These are phyloP conservation scores for Malus asiatica DNA, from an alignment of 306 rosid species.

Conservation along the genomic window DNA sequence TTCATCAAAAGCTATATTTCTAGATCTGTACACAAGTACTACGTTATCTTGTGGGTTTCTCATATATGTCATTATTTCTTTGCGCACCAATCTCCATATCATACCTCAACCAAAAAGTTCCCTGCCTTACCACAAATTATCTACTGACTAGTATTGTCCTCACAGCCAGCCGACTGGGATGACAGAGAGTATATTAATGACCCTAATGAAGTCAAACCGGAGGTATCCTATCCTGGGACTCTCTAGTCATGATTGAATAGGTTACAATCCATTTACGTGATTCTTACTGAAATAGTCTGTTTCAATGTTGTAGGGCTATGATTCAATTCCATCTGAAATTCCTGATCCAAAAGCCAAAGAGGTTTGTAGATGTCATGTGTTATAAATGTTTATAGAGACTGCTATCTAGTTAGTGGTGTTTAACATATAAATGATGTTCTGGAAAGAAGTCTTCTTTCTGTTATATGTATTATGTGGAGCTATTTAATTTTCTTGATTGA, in stretches of 20 bases:
- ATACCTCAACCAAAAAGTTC: neutral
- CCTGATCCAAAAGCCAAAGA: constrained; percentile 77
- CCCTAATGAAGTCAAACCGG: constrained; percentile 56
- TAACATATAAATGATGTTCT: neutral
- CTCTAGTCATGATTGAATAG: constrained; percentile 4
- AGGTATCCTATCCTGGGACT: constrained; percentile 32
- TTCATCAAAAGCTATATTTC: neutral
- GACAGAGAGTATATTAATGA: constrained; percentile 71
- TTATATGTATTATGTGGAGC: neutral
- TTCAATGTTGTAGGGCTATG: constrained; percentile 51
- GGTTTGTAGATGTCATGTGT: constrained; percentile 33
- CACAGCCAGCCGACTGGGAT: constrained; percentile 85
- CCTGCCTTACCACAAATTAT: neutral
- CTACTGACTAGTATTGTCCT: constrained; percentile 2
- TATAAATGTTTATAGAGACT: neutral
- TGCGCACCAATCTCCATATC: constrained; percentile 1
- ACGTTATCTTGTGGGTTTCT: neutral
- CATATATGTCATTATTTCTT: neutral
- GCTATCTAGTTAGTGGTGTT: neutral
- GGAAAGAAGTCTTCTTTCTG: neutral
- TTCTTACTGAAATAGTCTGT: neutral
- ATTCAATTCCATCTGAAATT: constrained; percentile 64
- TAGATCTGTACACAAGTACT: neutral
- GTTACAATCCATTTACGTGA: neutral
- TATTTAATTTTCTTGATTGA: neutral